Base-by-base conservation (phyloP, 768 basidiomycete species). In the Lentinula detonsa region DNA sequence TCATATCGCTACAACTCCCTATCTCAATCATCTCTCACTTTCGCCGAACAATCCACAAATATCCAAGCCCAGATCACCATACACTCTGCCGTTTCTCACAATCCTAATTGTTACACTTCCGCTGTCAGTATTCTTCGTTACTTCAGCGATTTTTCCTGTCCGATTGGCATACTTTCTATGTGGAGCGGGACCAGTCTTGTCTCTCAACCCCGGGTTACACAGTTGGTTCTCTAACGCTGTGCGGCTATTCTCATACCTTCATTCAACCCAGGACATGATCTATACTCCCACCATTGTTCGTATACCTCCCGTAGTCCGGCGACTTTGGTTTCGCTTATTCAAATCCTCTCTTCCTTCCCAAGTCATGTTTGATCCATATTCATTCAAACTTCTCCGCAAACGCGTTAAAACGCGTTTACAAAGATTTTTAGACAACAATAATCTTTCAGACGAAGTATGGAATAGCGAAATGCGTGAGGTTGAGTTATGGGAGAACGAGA, bases 401-500 rank as follows among this genome's bases (percentile, higher is more conserved):
- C 61, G 18, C 67, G 52, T 66, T 34, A 65, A 65, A 61, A 73
- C 67, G 54, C 58, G 71, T 15, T 40, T 74, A 16, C 75, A 76
- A 60, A 75, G 79, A 5, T 46, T 85, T 1, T 66, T 85, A 21
- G 88, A 93, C 65, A 76, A 93, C 63, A 87, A 92, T 63, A 76
- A 74, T 10, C 78, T 93, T 3, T 75, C 78, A 5, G 87, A 91
- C 66, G 72, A 67, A 33, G 83, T 82, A 48, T 92, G 90, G 89
- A 75, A 72, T 0, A 76, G 85, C 2, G 83, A 87, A 67, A 78
- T 86, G 73, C 71, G 82, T 5, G 81, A 85, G 37, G 88, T 93
- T 15, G 88, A 90, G 70, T 68, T 93, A 23, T 93, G 83, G 77
- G 91, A 93, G 76, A 93, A 92, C 71, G 89, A 93, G 69, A 78